Evolutionary conservation across 371 early-diverging fungal genomes (phyloP).

Genomic region (Rhizomucor pusillus): DNA sequence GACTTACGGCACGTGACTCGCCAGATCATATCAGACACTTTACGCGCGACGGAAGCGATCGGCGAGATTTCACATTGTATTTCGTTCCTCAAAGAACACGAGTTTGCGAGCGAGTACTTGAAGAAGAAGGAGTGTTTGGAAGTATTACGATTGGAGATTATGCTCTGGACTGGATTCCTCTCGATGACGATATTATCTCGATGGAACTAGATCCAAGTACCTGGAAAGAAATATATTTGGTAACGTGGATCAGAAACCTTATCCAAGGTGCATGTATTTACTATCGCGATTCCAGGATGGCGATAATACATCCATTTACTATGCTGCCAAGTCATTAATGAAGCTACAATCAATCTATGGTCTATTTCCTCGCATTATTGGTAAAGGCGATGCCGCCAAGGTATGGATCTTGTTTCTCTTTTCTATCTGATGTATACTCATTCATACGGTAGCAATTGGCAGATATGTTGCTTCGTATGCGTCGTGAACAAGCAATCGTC

Average conservation of each 20-base stretch:
- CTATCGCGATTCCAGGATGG: slow-evolving; percentile 57
- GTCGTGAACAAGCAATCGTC: slow-evolving; percentile 70
- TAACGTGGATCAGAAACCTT: no score
- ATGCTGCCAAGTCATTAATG: slow-evolving; percentile 82
- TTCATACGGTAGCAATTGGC: slow-evolving; percentile 54
- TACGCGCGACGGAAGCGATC: slow-evolving; percentile 21
- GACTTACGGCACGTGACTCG: background rate
- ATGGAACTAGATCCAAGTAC: slow-evolving; percentile 76
- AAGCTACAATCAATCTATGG: slow-evolving; percentile 85
- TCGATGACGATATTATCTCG: slow-evolving; percentile 89
- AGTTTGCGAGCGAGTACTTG: slow-evolving; percentile 84
- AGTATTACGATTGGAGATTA: slow-evolving; percentile 84
- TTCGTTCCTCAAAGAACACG: slow-evolving; percentile 88
- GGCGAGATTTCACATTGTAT: slow-evolving; percentile 67
- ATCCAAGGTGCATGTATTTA: background rate
- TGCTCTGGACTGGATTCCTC: slow-evolving; percentile 86
- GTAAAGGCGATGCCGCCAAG: slow-evolving; percentile 86
- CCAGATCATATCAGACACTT: slow-evolving; percentile 44
- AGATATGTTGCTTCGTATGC: slow-evolving; percentile 80
- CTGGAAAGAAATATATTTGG: slow-evolving; percentile 82
- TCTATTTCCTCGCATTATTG: slow-evolving; percentile 82
- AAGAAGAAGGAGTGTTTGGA: slow-evolving; percentile 89
- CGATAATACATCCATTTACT: slow-evolving; percentile 77
- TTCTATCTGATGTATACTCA: background rate
- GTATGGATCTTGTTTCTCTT: slow-evolving; percentile 23